phyloP scores from a whole-genome alignment of 1,284 basidiomycete species.

The Taiwanofungus camphoratus region DNA sequence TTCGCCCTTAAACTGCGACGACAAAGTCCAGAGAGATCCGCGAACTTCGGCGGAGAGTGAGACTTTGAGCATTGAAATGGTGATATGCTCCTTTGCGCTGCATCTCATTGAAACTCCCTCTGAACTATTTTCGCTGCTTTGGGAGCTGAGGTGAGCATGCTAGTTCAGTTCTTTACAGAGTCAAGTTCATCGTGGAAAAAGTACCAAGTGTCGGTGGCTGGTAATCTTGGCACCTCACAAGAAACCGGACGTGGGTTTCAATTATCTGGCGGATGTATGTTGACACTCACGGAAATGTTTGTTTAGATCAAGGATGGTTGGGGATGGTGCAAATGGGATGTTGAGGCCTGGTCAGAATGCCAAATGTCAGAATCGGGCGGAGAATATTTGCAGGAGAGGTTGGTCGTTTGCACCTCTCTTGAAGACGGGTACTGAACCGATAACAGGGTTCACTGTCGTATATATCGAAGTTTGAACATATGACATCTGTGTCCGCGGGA shows the following conservation, averaged over 20 bases:
- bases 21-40: no score
- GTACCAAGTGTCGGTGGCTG: conserved; percentile 56
- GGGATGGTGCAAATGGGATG: conserved; percentile 70
- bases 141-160: conserved; percentile 40
- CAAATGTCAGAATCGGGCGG: conserved; percentile 36
- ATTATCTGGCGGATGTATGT: neutral
- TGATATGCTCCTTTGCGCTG: conserved; percentile 67
- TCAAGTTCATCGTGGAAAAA: conserved; percentile 16
- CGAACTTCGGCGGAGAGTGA: no score
- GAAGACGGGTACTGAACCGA: neutral
- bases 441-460: conserved; percentile 41
- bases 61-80: conserved; percentile 43
- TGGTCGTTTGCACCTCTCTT: conserved; percentile 14
- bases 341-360: conserved; percentile 45
- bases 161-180: neutral
- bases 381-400: conserved; percentile 54
- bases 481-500: neutral
- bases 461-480: conserved; percentile 31
- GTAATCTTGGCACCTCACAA: conserved; percentile 70
- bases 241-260: conserved; percentile 53
- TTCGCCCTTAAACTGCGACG: no score
- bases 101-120: conserved; percentile 61
- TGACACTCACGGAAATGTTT: no score
- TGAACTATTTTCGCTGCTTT: conserved; percentile 58
- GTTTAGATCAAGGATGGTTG: conserved; percentile 64